Percentiles rank a stretch among this genome's conserved stretches.
These are phyloP conservation scores for Gliomastix tumulicola DNA, from an alignment of 2,329 filamentous ascomycete species.

Conservation along the genomic window DNA sequence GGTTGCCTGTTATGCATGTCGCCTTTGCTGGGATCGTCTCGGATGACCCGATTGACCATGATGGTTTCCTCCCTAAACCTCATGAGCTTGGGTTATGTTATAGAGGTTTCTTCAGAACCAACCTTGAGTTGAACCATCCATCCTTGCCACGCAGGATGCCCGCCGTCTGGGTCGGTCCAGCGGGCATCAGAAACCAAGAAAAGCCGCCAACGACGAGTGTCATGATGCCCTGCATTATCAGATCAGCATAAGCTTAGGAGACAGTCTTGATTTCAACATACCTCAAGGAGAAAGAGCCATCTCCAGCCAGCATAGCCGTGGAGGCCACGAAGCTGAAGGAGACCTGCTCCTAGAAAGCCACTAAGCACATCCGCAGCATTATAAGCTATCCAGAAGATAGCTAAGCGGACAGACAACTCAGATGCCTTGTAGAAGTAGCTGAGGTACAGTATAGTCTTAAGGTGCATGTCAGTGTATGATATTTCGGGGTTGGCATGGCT, in stretches of 20 bases:
- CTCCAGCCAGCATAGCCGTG: conserved; percentile 14
- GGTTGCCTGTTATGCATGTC: conserved; percentile 48
- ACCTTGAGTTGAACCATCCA: background rate
- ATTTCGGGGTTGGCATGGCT: background rate
- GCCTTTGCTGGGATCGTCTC: conserved; percentile 34
- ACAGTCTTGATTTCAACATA: conserved; percentile 11
- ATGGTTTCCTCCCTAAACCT: conserved; percentile 11
- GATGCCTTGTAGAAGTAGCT: conserved; percentile 17
- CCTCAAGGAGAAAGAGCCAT: conserved; percentile 43
- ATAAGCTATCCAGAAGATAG: conserved; percentile 15
- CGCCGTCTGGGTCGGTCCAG: conserved; percentile 27
- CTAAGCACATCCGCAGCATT: conserved; percentile 13
- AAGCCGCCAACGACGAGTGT: conserved; percentile 11
- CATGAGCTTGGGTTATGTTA: conserved; percentile 45
- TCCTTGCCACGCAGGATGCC: conserved; percentile 35
- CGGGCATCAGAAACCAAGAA: conserved; percentile 20
- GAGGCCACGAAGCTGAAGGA: conserved; percentile 16
- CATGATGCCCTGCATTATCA: conserved; percentile 11
- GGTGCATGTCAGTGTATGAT: conserved; percentile 8
- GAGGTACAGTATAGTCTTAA: conserved; percentile 17
- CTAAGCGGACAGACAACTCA: conserved; percentile 15
- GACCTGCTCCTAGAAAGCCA: conserved; percentile 13
- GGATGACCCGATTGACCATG: background rate
- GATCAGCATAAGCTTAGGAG: background rate
- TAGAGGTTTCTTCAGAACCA: conserved; percentile 21